phyloP scores from a whole-genome alignment of 169 alveolate genomes.

The Miamiensis avidus region DNA sequence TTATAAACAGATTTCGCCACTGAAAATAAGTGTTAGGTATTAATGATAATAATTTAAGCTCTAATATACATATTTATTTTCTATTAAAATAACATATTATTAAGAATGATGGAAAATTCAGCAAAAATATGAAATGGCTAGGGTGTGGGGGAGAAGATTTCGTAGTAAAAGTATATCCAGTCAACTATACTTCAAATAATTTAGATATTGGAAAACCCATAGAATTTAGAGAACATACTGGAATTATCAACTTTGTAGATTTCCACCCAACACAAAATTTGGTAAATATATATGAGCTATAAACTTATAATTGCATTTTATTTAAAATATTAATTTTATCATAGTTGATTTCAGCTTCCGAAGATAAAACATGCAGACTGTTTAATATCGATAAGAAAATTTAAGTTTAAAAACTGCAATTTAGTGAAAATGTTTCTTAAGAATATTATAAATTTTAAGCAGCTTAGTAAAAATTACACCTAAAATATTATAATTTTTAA shows the following conservation, averaged over 20 bases:
- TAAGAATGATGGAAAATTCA: neutral
- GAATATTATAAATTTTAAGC: neutral
- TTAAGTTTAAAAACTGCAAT: neutral
- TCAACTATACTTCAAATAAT: too few relatives aligned
- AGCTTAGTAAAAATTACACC: neutral
- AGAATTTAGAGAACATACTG: neutral
- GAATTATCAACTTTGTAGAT: neutral
- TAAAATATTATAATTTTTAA: too few relatives aligned
- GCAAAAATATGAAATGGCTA: neutral
- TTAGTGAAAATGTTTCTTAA: neutral
- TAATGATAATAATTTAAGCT: too few relatives aligned
- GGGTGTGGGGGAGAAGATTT: neutral
- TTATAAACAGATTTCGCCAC: neutral
- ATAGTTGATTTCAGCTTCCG: neutral
- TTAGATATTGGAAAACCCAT: neutral
- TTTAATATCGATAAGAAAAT: too few relatives aligned
- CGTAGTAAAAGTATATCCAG: neutral
- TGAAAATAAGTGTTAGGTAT: neutral
- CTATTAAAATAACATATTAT: neutral
- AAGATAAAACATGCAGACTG: neutral
- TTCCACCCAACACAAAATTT: neutral
- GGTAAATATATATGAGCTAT: neutral
- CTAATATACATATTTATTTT: neutral
- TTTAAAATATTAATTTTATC: too few relatives aligned
- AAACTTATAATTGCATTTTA: too few relatives aligned